phyloP scores from a whole-genome alignment of 1,139 yeast genomes.

The Pichia sp. region DNA sequence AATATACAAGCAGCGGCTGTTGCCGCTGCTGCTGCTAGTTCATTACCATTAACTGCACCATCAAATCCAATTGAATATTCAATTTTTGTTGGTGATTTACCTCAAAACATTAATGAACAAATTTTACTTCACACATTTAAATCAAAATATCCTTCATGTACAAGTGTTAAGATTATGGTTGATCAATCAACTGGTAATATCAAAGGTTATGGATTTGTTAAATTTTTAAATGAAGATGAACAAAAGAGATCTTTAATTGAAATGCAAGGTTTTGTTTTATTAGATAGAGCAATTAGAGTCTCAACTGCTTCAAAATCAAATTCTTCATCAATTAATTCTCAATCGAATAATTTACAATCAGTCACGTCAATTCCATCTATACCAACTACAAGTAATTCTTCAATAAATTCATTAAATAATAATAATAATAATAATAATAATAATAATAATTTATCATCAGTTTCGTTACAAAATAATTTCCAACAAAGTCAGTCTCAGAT shows the following conservation, averaged over 20 bases:
- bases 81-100: conserved; percentile 72
- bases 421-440: background rate
- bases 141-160: conserved; percentile 53
- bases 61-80: conserved; percentile 40
- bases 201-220: conserved; percentile 71
- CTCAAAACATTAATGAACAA: conserved; percentile 68
- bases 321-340: conserved; percentile 6
- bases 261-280: conserved; percentile 71
- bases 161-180: conserved; percentile 68
- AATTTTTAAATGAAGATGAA: conserved; percentile 58
- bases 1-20: conserved; percentile 23
- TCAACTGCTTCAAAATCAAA: conserved; percentile 56
- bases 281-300: conserved; percentile 68
- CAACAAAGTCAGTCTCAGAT: background rate
- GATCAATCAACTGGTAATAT: conserved; percentile 68
- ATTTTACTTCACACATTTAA: conserved; percentile 63
- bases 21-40: conserved; percentile 14
- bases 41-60: conserved; percentile 7
- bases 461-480: background rate
- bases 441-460: background rate
- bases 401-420: background rate
- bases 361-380: background rate
- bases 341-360: background rate
- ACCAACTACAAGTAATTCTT: background rate
- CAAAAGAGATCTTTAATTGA: conserved; percentile 59